phyloP scores from a whole-genome alignment of 495 filamentous ascomycete genomes.

The Polyplosphaeria fusca region DNA sequence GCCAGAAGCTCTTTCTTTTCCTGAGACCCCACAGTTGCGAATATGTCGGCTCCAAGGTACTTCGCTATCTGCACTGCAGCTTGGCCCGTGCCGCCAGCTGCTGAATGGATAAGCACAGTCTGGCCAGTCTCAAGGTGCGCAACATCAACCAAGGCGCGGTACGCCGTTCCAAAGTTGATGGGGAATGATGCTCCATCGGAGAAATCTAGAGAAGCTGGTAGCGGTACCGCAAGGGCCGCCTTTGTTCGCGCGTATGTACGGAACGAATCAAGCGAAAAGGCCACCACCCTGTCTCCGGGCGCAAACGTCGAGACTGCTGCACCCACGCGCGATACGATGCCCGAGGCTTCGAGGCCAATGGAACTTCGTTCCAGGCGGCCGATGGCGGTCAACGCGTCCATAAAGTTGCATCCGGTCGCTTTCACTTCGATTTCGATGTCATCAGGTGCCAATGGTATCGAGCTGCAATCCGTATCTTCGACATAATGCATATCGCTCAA shows the following conservation, averaged over 20 bases:
- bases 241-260: not conserved
- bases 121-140: slow-evolving; percentile 36
- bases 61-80: slow-evolving; percentile 14
- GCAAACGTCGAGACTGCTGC: not conserved
- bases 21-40: slow-evolving; percentile 4
- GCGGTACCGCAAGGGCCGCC: not conserved
- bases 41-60: slow-evolving; percentile 15
- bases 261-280: not conserved
- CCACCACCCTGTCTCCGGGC: not conserved
- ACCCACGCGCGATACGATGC: not conserved
- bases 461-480: not conserved
- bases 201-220: not conserved
- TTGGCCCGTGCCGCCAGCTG: slow-evolving; percentile 21
- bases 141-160: not conserved
- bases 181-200: not conserved
- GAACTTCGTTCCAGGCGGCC: not conserved
- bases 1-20: slow-evolving; percentile 14
- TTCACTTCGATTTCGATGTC: slow-evolving; percentile 7
- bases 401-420: slow-evolving; percentile 10
- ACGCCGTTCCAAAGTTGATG: not conserved
- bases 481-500: not conserved
- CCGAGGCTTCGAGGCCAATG: not conserved
- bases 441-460: not conserved
- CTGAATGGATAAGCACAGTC: slow-evolving; percentile 28
- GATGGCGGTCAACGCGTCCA: slow-evolving; percentile 4